These are phyloP conservation scores for Dryas integrifolia DNA, from an alignment of 331 rosid genomes.

Conservation along the genomic window DNA sequence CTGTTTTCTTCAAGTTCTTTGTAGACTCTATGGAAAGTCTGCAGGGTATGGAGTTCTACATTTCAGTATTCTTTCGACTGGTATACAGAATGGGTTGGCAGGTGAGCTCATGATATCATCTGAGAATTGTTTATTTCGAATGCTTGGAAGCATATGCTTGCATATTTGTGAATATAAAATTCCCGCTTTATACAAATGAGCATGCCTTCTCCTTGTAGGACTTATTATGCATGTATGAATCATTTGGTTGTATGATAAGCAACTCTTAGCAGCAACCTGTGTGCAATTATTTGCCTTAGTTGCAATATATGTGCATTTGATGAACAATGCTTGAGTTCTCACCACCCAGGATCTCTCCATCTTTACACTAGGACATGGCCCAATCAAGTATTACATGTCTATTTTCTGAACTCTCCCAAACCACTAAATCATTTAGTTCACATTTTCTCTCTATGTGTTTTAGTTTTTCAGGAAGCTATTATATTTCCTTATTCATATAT, in stretches of 20 bases:
- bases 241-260: not conserved
- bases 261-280: constrained; percentile 6
- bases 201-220: constrained; percentile 9
- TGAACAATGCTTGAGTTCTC: too few relatives aligned
- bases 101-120: not conserved
- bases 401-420: too few relatives aligned
- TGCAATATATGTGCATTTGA: not conserved
- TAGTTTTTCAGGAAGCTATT: too few relatives aligned
- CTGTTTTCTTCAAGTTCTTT: constrained; percentile 11
- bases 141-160: constrained; percentile 2
- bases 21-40: constrained; percentile 13
- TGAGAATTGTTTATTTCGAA: not conserved
- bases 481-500: too few relatives aligned
- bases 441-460: too few relatives aligned
- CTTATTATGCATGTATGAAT: not conserved
- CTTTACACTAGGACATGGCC: too few relatives aligned
- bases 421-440: too few relatives aligned
- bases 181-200: not conserved
- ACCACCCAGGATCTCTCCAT: too few relatives aligned
- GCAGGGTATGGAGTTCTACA: constrained; percentile 11
- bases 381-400: too few relatives aligned
- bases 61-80: constrained; percentile 15
- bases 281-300: not conserved
- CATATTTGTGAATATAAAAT: constrained; percentile 18
- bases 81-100: constrained; percentile 11